These are phyloP conservation scores for Hylodesmum podocarpum DNA, from an alignment of 306 rosid genomes.

Conservation along the genomic window DNA sequence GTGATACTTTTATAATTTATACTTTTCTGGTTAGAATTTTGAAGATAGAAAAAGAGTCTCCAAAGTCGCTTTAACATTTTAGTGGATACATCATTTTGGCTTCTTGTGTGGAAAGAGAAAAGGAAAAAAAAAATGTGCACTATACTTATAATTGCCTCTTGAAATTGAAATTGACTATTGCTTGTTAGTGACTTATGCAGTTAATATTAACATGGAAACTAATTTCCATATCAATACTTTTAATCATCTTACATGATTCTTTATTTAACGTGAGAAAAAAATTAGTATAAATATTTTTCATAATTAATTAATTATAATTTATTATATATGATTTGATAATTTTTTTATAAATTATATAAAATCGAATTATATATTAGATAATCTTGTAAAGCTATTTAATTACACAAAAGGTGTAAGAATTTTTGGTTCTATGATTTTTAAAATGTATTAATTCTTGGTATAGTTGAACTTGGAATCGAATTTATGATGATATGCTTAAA, in stretches of 20 bases:
- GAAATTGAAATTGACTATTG: slow-evolving; percentile 18
- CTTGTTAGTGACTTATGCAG: not conserved
- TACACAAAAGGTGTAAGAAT: not conserved
- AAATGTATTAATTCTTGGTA: too few relatives aligned
- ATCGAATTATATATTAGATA: too few relatives aligned
- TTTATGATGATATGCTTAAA: too few relatives aligned
- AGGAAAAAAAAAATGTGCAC: not conserved
- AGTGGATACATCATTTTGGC: slow-evolving; percentile 7
- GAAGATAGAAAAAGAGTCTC: not conserved
- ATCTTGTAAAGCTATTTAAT: too few relatives aligned
- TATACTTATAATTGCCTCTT: not conserved
- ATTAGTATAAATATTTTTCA: too few relatives aligned
- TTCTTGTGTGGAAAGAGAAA: not conserved
- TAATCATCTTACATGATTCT: not conserved
- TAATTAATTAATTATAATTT: too few relatives aligned
- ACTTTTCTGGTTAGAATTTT: not conserved
- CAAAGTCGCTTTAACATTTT: not conserved
- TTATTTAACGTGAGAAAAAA: too few relatives aligned
- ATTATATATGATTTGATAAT: too few relatives aligned
- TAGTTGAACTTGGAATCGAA: too few relatives aligned
- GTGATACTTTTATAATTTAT: not conserved
- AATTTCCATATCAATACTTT: not conserved
- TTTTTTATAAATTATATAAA: too few relatives aligned
- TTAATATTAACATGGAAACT: not conserved
- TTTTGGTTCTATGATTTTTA: too few relatives aligned